Evolutionary conservation across 2,329 filamentous ascomycete genomes (phyloP).

Genomic region (Penicillium digitatum): DNA sequence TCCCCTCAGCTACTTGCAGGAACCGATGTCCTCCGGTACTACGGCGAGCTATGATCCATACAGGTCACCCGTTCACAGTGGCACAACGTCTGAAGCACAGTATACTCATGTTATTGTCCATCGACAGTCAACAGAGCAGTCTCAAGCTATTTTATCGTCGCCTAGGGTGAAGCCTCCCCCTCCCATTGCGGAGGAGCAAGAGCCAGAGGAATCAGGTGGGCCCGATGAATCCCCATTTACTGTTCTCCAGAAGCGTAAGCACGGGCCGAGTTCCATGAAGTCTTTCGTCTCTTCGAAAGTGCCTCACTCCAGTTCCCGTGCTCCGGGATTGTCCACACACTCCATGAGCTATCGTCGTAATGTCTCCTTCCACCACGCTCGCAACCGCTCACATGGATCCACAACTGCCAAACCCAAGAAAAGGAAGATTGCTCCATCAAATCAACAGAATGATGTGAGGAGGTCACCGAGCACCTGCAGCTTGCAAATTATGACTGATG

Average conservation of each 20-base stretch:
- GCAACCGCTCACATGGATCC: conserved; percentile 38
- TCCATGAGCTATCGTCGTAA: conserved; percentile 57
- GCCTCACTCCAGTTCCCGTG: conserved; percentile 48
- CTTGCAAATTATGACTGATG: conserved; percentile 23
- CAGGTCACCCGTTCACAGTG: conserved; percentile 60
- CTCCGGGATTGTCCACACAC: conserved; percentile 35
- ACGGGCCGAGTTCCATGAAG: conserved; percentile 33
- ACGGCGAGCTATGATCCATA: conserved; percentile 79
- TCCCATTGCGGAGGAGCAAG: conserved; percentile 22
- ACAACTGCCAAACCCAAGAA: conserved; percentile 22
- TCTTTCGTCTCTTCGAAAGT: conserved; percentile 44
- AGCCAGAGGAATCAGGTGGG: conserved; percentile 14
- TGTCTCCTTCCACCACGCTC: conserved; percentile 60
- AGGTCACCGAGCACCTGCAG: conserved; percentile 26
- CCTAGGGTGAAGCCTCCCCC: conserved; percentile 16
- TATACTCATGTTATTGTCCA: conserved; percentile 68
- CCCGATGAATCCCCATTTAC: conserved; percentile 30
- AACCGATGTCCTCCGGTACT: conserved; percentile 42
- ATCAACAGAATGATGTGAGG: conserved; percentile 24
- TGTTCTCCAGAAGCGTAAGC: conserved; percentile 31
- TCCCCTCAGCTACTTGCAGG: conserved; percentile 48
- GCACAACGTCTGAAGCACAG: conserved; percentile 50
- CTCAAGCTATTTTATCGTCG: background rate
- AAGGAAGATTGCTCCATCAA: conserved; percentile 13
- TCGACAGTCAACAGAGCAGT: conserved; percentile 38